Percentiles rank a stretch among this genome's conserved stretches.
Conservation (phyloP, 177 flowering plant species). For the Tripterygium wilfordii region DNA sequence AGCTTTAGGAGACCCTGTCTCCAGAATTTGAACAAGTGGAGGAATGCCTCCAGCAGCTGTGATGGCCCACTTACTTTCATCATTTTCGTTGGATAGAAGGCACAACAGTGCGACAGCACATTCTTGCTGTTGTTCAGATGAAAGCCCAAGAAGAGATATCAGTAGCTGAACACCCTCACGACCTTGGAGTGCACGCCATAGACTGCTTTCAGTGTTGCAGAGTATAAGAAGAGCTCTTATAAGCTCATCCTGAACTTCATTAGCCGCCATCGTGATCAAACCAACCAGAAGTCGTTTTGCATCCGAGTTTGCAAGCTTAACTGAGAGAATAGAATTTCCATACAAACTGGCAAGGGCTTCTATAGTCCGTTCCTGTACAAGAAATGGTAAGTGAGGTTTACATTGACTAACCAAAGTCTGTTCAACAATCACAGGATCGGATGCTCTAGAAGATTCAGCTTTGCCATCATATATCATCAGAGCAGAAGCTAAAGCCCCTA, state of each 20-base stretch:
- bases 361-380: conserved; percentile 92
- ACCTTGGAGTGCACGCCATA: conserved; percentile 95
- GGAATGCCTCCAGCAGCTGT: conserved; percentile 99
- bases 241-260: conserved; percentile 93
- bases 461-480: conserved; percentile 94
- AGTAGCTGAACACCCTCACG: conserved; percentile 98
- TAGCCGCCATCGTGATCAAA: conserved; percentile 90
- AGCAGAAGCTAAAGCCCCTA: conserved; percentile 99
- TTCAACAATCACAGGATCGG: conserved; percentile 76
- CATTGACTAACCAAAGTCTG: conserved; percentile 73
- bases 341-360: conserved; percentile 99
- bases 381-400: conserved; percentile 69
- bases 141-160: conserved; percentile 96
- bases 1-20: conserved; percentile 91
- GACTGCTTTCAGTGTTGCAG: conserved; percentile 72
- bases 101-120: conserved; percentile 92
- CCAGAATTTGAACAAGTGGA: conserved; percentile 97
- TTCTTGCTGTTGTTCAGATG: conserved; percentile 99
- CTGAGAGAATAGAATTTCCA: conserved; percentile 69
- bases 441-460: conserved; percentile 75
- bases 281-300: conserved; percentile 93
- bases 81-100: conserved; percentile 89
- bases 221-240: conserved; percentile 69
- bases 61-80: conserved; percentile 99
- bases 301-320: conserved; percentile 67